phyloP scores from a whole-genome alignment of 768 basidiomycete species.

The Clitopilus hobsonii region DNA sequence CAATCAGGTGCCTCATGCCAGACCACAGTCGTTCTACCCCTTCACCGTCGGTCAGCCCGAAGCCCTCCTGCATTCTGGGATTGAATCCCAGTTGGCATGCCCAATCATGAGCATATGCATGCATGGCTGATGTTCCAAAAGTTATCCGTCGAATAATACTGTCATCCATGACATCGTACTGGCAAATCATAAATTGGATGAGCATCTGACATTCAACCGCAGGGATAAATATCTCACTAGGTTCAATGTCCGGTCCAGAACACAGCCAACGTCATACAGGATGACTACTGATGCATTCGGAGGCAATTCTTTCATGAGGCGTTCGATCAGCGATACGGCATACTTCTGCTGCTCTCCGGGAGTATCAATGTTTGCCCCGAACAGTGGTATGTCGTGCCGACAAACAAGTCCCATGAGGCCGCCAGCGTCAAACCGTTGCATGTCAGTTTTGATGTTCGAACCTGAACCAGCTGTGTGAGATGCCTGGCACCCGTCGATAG shows the following conservation, averaged over 20 bases:
- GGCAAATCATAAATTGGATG: no score
- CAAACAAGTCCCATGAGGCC: slow-evolving; percentile 35
- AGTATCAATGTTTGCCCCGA: slow-evolving; percentile 34
- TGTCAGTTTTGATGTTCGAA: slow-evolving; percentile 13
- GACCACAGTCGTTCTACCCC: slow-evolving; percentile 32
- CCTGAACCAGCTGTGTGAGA: slow-evolving; percentile 25
- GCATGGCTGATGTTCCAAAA: slow-evolving; percentile 31
- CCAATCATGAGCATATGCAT: slow-evolving; percentile 35
- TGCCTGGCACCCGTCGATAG: slow-evolving; percentile 28
- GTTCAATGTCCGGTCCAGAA: slow-evolving; percentile 21
- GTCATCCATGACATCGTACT: slow-evolving; percentile 15
- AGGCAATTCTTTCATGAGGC: slow-evolving; percentile 24
- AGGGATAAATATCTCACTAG: slow-evolving; percentile 15
- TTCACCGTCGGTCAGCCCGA: slow-evolving; percentile 28
- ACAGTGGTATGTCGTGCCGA: slow-evolving; percentile 29
- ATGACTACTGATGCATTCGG: slow-evolving; percentile 18
- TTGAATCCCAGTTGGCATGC: slow-evolving; percentile 28
- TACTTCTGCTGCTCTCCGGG: slow-evolving; percentile 35
- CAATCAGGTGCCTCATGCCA: slow-evolving; percentile 26
- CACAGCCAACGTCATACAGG: slow-evolving; percentile 31
- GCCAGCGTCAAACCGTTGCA: slow-evolving; percentile 22
- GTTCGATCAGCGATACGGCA: slow-evolving; percentile 25
- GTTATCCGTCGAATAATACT: slow-evolving; percentile 14
- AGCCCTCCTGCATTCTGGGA: slow-evolving; percentile 20
- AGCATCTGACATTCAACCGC: no score